Conservation (phyloP, 2,329 filamentous ascomycete species). For the Coniochaeta sp. region DNA sequence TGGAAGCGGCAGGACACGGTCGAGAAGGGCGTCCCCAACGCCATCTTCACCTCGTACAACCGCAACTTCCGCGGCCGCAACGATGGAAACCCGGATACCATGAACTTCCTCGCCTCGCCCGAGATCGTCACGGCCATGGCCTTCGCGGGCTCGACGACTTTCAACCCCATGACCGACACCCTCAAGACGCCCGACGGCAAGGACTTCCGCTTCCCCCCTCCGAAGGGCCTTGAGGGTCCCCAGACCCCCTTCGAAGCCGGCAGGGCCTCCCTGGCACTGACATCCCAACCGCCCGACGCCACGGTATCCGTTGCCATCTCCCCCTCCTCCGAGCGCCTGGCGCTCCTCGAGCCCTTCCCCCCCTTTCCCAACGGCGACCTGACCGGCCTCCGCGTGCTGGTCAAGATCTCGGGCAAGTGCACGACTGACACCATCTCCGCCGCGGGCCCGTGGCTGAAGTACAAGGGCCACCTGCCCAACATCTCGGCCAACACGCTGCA, state of each 20-base stretch:
- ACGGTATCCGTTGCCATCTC: slow-evolving; percentile 68
- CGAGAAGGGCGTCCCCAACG: slow-evolving; percentile 78
- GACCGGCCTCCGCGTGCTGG: slow-evolving; percentile 72
- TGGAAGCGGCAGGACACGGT: slow-evolving; percentile 90
- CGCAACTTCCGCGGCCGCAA: slow-evolving; percentile 97
- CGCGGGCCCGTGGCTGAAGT: slow-evolving; percentile 96
- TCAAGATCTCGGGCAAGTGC: slow-evolving; percentile 96
- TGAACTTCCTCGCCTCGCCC: slow-evolving; percentile 97
- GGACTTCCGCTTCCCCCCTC: slow-evolving; percentile 79
- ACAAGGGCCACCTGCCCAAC: slow-evolving; percentile 98
- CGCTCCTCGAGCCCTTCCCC: slow-evolving; percentile 82
- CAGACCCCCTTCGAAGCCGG: slow-evolving; percentile 66
- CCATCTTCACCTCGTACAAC: slow-evolving; percentile 96
- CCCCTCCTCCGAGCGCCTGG: slow-evolving; percentile 83
- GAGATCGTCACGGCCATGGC: slow-evolving; percentile 96
- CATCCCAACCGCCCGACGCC: slow-evolving; percentile 64
- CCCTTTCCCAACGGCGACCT: slow-evolving; percentile 75
- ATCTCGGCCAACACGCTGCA: slow-evolving; percentile 97
- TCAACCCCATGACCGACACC: slow-evolving; percentile 89
- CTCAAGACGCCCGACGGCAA: slow-evolving; percentile 73
- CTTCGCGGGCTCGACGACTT: slow-evolving; percentile 85
- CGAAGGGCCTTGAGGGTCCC: slow-evolving; percentile 60
- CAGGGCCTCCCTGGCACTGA: slow-evolving; percentile 65
- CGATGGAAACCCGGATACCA: slow-evolving; percentile 91
- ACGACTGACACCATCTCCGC: slow-evolving; percentile 99